A percentile compares a stretch with the other conserved stretches of the same genome.
These are phyloP conservation scores for Aspergillus aculeatinus DNA, from an alignment of 2,329 filamentous ascomycete species.

Conservation along the genomic window DNA sequence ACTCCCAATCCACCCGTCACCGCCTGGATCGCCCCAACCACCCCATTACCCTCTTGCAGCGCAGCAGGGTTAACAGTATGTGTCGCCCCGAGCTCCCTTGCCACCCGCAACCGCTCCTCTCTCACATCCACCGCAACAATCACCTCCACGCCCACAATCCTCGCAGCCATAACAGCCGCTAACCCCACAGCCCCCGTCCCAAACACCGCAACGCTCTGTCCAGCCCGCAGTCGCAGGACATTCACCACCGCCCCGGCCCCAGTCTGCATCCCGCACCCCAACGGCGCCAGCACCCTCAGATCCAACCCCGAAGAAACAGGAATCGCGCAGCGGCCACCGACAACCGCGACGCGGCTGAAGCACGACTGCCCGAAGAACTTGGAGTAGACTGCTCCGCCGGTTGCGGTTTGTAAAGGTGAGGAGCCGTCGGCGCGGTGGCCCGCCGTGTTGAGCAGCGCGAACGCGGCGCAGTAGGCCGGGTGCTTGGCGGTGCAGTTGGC, in stretches of 20 bases:
- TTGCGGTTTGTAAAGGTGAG: not conserved
- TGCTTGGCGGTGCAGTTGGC: conserved; percentile 15
- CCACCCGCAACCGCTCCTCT: conserved; percentile 21
- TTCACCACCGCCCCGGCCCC: conserved; percentile 30
- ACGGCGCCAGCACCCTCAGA: conserved; percentile 26
- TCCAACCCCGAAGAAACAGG: conserved; percentile 18
- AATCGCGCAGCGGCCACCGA: conserved; percentile 24
- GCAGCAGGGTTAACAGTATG: conserved; percentile 19
- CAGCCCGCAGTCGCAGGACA: conserved; percentile 13
- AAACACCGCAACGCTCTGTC: conserved; percentile 26
- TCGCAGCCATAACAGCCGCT: conserved; percentile 34
- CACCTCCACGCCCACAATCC: conserved; percentile 16
- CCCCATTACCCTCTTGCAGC: conserved; percentile 3
- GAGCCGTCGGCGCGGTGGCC: conserved; percentile 16
- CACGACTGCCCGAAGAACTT: conserved; percentile 42
- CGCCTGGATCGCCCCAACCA: conserved; percentile 8
- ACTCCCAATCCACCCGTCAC: conserved; percentile 7
- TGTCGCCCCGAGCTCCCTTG: conserved; percentile 28
- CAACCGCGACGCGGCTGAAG: conserved; percentile 33
- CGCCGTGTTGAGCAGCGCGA: conserved; percentile 14
- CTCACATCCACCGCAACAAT: conserved; percentile 31
- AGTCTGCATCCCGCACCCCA: conserved; percentile 36
- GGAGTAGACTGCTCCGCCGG: conserved; percentile 14
- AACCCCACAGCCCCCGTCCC: conserved; percentile 36
- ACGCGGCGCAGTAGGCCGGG: conserved; percentile 21